Base-by-base conservation (phyloP, 2,329 filamentous ascomycete species). In the Diaporthe caulivora region DNA sequence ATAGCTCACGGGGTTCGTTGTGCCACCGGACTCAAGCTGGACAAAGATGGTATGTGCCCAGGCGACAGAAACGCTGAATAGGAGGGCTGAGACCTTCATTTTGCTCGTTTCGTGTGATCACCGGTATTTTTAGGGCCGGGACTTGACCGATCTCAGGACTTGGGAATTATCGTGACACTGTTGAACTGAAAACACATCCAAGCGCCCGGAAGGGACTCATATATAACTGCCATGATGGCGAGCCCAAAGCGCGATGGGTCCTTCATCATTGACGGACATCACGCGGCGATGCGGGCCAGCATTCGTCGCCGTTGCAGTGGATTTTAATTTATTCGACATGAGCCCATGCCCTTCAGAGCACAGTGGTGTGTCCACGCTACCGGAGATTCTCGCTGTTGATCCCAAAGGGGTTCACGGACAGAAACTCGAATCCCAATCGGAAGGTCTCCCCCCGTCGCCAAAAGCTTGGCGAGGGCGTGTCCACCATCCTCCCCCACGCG, bases 31-130 rank as follows among this genome's bases (percentile, higher is more conserved):
- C 73, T 85, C 82, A 55, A 87, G 81, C 55, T 86, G 82, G 11
- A 83, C 81, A 77, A 88, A 88, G 77, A 88, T 88, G 58, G 86
- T 86, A 78, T 88, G 86, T 15, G 85, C 85, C 24, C 83, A 84
- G 57, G 80, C 84, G 47, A 81, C 79, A 77, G 49, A 82, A 75
- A 71, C 80, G 76, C 69, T 77, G 60, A 57, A 54, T 2, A 72
- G 53, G 71, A 72, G 71, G 37, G 24, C 26, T 6, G 42, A n/a
- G 18, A 68, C 34, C 53, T 60, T 72, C 71, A 72, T 69, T 24
- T 26, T 69, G 60, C 3, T 13, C 21, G 40, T 26, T 5, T 29
- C n/a, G 55, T 31, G 26, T 17, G 15, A 24, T 24, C 13, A 18
- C 13, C 18, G 10, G 10, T 15, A n/a, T 0, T 21, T 21, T 42